Conservation (phyloP, 352 stramenopile species). For the Blastocystis sp. region DNA sequence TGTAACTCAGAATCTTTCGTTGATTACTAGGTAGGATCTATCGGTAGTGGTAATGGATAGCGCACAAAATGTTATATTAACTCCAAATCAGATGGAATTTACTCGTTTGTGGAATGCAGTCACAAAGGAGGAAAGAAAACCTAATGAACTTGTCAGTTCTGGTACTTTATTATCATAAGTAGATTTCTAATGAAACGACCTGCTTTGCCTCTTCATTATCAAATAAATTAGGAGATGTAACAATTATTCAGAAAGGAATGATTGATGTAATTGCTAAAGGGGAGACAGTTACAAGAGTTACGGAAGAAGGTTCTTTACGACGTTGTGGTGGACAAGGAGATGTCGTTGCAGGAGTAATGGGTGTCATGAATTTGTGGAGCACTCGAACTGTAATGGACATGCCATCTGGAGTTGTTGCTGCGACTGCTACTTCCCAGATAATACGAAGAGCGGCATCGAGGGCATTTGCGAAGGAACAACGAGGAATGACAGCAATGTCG, state of each 20-base stretch:
- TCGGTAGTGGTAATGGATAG: neutral
- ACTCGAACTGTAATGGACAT: neutral
- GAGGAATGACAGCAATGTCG: constrained; percentile 30
- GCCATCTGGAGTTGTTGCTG: neutral
- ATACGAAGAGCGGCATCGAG: neutral
- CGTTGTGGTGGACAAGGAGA: constrained; percentile 83
- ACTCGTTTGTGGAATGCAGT: constrained; percentile 67
- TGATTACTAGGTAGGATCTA: neutral
- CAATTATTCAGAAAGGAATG: constrained; percentile 77
- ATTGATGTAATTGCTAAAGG: constrained; percentile 76
- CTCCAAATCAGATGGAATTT: constrained; percentile 81
- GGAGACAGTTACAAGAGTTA: constrained; percentile 68
- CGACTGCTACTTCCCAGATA: neutral
- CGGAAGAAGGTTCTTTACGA: constrained; percentile 71
- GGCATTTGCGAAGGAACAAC: neutral
- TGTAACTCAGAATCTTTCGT: constrained; percentile 70
- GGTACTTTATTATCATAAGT: neutral
- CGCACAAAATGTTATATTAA: constrained; percentile 76
- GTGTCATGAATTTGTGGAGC: constrained; percentile 27
- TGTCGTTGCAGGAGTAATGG: constrained; percentile 71
- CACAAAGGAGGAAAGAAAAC: neutral
- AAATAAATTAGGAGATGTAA: constrained; percentile 69
- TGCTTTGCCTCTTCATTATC: neutral
- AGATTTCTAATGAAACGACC: neutral
- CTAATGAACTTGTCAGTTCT: neutral